phyloP scores from a whole-genome alignment of 1,284 basidiomycete genomes.

The Pascua sp. region DNA sequence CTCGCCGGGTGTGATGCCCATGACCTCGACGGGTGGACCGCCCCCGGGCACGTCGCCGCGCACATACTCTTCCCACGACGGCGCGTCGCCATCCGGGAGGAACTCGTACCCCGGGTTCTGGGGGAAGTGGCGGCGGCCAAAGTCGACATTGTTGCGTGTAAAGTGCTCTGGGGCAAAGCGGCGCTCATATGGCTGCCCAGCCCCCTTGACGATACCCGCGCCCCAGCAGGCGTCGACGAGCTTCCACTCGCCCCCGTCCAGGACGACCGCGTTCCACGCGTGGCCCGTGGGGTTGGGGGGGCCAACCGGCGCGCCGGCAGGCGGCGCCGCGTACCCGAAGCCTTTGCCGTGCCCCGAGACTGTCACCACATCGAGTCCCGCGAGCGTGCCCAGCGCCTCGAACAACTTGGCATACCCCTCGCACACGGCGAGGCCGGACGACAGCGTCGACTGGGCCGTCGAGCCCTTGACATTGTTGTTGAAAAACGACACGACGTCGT shows the following conservation, averaged over 20 bases:
- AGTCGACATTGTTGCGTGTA: conserved; percentile 6
- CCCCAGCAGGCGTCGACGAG: conserved; percentile 21
- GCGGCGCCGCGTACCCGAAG: conserved; percentile 1
- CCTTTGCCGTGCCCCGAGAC: conserved; percentile 15
- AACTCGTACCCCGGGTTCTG: neutral
- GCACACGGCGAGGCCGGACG: conserved; percentile 11
- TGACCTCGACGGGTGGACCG: too few relatives aligned
- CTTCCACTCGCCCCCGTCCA: conserved; percentile 16
- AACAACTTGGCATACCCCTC: conserved; percentile 15
- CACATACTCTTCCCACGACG: conserved; percentile 10
- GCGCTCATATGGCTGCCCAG: neutral
- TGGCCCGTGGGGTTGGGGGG: conserved; percentile 2
- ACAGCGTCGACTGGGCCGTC: conserved; percentile 6
- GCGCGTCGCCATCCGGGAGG: neutral
- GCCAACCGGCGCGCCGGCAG: neutral
- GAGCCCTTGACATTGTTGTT: conserved; percentile 3
- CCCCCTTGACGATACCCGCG: neutral
- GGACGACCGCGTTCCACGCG: conserved; percentile 16
- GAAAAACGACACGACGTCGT: conserved; percentile 13
- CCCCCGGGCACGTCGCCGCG: too few relatives aligned
- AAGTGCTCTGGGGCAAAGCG: conserved; percentile 7
- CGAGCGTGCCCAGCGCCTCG: neutral
- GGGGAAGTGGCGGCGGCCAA: conserved; percentile 12
- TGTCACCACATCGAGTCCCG: conserved; percentile 5
- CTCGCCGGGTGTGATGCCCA: too few relatives aligned